Percentiles rank a stretch among this genome's conserved stretches.
These are phyloP conservation scores for Fomitiporia mediterranea DNA, from an alignment of 1,284 basidiomycete genomes.

Conservation along the genomic window DNA sequence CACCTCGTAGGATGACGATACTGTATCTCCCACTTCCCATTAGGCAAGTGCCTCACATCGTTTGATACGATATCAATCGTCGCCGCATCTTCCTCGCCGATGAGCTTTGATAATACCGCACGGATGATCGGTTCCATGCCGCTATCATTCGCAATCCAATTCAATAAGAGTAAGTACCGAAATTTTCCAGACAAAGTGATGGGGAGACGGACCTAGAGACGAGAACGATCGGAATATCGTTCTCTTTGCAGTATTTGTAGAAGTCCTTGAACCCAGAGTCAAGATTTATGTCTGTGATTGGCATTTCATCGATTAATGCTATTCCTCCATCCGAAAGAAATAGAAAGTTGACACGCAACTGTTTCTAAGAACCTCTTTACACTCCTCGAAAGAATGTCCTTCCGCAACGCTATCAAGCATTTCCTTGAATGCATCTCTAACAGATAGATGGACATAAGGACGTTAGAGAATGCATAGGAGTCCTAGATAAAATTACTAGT, in stretches of 20 bases:
- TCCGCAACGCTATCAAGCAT: conserved; percentile 73
- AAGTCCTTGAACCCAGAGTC: conserved; percentile 88
- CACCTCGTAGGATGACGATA: conserved; percentile 86
- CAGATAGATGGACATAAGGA: neutral
- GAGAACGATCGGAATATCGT: conserved; percentile 83
- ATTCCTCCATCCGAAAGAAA: neutral
- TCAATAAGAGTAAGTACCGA: neutral
- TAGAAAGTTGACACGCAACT: conserved; percentile 44
- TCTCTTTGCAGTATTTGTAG: conserved; percentile 72
- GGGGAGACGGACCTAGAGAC: conserved; percentile 68
- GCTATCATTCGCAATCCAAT: conserved; percentile 38
- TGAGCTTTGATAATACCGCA: conserved; percentile 74
- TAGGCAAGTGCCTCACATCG: conserved; percentile 61
- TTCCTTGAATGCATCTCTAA: conserved; percentile 71
- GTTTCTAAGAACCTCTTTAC: conserved; percentile 61
- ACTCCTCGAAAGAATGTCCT: conserved; percentile 74
- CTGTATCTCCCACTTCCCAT: conserved; percentile 80
- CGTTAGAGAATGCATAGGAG: neutral
- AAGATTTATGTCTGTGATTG: conserved; percentile 67
- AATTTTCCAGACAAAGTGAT: neutral
- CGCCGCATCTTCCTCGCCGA: conserved; percentile 68
- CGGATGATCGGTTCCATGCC: conserved; percentile 93
- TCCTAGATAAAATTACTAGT: neutral
- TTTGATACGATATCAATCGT: conserved; percentile 90
- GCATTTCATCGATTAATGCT: conserved; percentile 12